Conservation (phyloP, 73 alveolate genomes). For the Blepharisma stoltei region DNA sequence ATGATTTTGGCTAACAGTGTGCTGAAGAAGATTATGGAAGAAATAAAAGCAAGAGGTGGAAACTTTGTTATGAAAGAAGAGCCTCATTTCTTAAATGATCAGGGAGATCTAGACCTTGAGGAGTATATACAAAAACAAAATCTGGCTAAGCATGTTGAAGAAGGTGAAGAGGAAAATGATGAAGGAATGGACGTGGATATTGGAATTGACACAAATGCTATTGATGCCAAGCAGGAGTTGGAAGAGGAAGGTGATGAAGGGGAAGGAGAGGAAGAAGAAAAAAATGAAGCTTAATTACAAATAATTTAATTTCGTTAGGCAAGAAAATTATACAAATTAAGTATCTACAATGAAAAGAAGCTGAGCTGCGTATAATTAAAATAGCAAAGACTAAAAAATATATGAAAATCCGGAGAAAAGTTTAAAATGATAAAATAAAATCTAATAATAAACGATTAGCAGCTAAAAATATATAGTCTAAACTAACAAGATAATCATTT, state of each 20-base stretch:
- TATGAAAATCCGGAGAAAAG: too few species aligned
- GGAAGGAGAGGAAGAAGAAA: constrained; percentile 67
- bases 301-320: neutral
- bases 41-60: constrained; percentile 67
- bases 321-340: neutral
- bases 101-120: constrained; percentile 52
- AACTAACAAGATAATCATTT: too few species aligned
- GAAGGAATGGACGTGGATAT: constrained; percentile 74
- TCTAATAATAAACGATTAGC: too few species aligned
- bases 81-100: constrained; percentile 70
- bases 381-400: too few species aligned
- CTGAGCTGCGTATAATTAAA: too few species aligned
- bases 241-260: constrained; percentile 58
- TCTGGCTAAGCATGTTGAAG: constrained; percentile 28
- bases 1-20: constrained; percentile 54
- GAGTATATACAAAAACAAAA: constrained; percentile 31
- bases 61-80: constrained; percentile 57
- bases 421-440: too few species aligned
- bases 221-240: constrained; percentile 37
- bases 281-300: constrained; percentile 47
- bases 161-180: constrained; percentile 55
- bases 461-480: too few species aligned
- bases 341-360: neutral
- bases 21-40: constrained; percentile 56
- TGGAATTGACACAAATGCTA: constrained; percentile 45